Evolutionary conservation across 2,329 filamentous ascomycete species (phyloP), one percentile per base, ranked within the genome.

Genomic region (Pleoardoris graminearum): DNA sequence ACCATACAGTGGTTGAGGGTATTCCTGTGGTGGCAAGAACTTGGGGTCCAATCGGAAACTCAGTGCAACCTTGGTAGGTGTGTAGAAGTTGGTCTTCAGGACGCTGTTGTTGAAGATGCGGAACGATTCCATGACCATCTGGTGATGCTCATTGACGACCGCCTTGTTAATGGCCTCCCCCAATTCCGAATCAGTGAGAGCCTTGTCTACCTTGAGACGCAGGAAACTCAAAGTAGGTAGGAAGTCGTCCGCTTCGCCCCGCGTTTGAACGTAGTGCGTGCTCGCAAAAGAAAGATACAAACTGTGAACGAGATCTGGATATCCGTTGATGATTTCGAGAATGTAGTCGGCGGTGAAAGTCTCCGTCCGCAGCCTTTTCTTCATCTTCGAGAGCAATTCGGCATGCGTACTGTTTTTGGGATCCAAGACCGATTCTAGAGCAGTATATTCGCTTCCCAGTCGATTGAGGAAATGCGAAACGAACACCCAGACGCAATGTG

Each of bases 321-420:
- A 94, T 45, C 88, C 87, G 71, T 88, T 86, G 76, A 99, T 96
- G 72, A 99, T 97, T 77, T 99, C 93, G 23, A 93, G 85, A 64
- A 99, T 97, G 78, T 99, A 99, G 69, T 97, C 93, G 4, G 94
- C 89, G 0, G 94, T 99, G 75, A 99, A 99, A 0, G 94, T 99
- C 78, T 99, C 94, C 0, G 90, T 94, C 68, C 94, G 89, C 54
- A 99, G 83, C 67, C 94, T 87, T 65, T 92, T 91, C 85, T 99
- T 99, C 68, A 99, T 85, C 79, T 95, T 97, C 25, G 89, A 89
- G 30, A 99, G 82, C 54, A 97, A 82, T 66, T 94, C 91, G 16
- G 89, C 90, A 67, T 97, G 91, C 1, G 85, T 83, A 62, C 87
- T 94, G 76, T 96, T 95, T 69, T 84, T 88, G 22, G 82, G 69